phyloP scores from a whole-genome alignment of 306 rosid genomes.

The Cucurbita maxima region DNA sequence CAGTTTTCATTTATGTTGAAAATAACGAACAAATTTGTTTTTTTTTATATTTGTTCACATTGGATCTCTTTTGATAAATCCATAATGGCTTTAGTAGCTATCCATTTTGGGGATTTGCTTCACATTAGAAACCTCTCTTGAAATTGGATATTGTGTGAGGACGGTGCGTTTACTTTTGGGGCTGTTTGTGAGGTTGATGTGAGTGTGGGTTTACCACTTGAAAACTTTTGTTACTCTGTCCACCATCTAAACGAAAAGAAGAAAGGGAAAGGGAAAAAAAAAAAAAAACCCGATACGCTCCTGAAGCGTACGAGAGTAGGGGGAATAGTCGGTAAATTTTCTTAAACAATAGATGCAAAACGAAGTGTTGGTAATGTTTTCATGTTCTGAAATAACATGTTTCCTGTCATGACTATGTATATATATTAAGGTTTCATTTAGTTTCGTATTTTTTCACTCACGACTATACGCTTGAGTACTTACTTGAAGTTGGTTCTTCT shows the following conservation, averaged over 20 bases:
- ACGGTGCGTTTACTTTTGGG: not conserved
- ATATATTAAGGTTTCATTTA: not conserved
- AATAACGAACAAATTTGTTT: not conserved
- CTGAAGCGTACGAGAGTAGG: not conserved
- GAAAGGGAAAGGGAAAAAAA: not conserved
- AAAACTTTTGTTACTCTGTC: not conserved
- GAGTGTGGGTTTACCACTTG: not conserved
- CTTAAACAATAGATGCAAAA: not conserved
- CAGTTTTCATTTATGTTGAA: not conserved
- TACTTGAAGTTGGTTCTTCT: slow-evolving; percentile 7
- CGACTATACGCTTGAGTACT: not conserved
- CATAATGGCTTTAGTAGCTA: not conserved
- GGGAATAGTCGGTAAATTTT: not conserved
- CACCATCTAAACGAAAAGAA: not conserved
- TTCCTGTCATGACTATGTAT: not conserved
- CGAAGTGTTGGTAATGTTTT: not conserved
- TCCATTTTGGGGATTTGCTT: not conserved
- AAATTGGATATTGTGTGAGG: not conserved
- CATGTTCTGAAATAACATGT: not conserved
- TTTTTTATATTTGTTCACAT: not conserved
- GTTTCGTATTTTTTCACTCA: not conserved
- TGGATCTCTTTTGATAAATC: not conserved
- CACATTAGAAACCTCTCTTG: not conserved
- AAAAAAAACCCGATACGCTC: not conserved
- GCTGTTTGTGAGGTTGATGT: not conserved